Evolutionary conservation across 1,284 basidiomycete genomes (phyloP).

Genomic region (Trametes polyzona): DNA sequence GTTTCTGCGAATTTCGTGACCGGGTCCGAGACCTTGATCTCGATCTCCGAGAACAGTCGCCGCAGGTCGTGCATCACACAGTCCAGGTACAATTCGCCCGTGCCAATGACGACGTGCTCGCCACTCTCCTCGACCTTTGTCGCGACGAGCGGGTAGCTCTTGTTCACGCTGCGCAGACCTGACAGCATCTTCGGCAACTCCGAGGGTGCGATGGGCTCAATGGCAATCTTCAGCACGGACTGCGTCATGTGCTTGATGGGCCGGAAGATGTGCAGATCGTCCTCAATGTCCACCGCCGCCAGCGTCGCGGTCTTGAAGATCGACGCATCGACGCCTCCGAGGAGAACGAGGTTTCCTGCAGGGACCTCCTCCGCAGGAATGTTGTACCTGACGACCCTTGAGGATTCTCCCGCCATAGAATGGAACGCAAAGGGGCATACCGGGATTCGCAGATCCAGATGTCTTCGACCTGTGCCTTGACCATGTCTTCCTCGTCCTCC

Average conservation of each 20-base stretch:
- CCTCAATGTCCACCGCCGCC: constrained; percentile 71
- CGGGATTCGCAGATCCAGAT: constrained; percentile 92
- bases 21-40: constrained; percentile 99
- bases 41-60: constrained; percentile 93
- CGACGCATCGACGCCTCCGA: constrained; percentile 92
- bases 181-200: constrained; percentile 99
- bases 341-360: constrained; percentile 91
- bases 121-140: constrained; percentile 99
- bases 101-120: constrained; percentile 96
- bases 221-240: constrained; percentile 97
- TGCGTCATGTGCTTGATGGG: constrained; percentile 97
- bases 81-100: constrained; percentile 97
- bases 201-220: constrained; percentile 96
- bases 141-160: constrained; percentile 91
- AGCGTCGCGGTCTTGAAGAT: constrained; percentile 96
- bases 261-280: constrained; percentile 92
- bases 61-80: constrained; percentile 97
- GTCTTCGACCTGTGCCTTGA: constrained; percentile 82
- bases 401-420: constrained; percentile 19
- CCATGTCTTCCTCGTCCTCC: constrained; percentile 99
- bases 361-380: constrained; percentile 88
- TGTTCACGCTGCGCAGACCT: constrained; percentile 96
- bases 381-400: constrained; percentile 66
- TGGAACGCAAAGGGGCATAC: constrained; percentile 39
- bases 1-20: constrained; percentile 99